A percentile compares a stretch with the other conserved stretches of the same genome.
Conservation (phyloP, 305 asterid genomes). For the Plantago coronopus region DNA sequence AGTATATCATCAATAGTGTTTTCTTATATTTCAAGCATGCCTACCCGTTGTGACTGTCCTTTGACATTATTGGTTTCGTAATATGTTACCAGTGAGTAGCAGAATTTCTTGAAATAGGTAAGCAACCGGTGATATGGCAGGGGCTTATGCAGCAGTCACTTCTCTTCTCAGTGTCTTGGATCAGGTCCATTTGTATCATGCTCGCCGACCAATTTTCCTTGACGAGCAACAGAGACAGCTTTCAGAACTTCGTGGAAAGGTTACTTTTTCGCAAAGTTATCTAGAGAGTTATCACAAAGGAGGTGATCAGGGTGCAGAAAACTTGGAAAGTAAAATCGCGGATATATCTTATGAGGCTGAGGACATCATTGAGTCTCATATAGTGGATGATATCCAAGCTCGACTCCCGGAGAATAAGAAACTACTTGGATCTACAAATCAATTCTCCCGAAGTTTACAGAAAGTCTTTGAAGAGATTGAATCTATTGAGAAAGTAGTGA, state of each 20-base stretch:
- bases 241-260: neutral
- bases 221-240: neutral
- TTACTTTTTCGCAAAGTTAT: neutral
- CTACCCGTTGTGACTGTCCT: no score
- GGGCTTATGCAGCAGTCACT: neutral
- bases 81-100: no score
- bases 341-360: slow-evolving; percentile 1
- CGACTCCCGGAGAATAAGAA: no score
- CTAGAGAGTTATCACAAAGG: neutral
- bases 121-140: neutral
- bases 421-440: no score
- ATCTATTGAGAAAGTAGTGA: no score
- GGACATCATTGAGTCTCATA: neutral
- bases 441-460: no score
- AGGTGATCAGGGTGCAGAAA: neutral
- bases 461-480: no score
- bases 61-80: no score
- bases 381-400: neutral
- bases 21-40: no score
- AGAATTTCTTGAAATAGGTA: no score
- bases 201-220: neutral
- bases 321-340: neutral
- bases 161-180: neutral
- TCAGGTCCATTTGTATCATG: neutral
- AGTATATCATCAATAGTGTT: no score